These are phyloP conservation scores for Cryptococcus wingfieldii DNA, from an alignment of 1,284 basidiomycete species.

Conservation along the genomic window DNA sequence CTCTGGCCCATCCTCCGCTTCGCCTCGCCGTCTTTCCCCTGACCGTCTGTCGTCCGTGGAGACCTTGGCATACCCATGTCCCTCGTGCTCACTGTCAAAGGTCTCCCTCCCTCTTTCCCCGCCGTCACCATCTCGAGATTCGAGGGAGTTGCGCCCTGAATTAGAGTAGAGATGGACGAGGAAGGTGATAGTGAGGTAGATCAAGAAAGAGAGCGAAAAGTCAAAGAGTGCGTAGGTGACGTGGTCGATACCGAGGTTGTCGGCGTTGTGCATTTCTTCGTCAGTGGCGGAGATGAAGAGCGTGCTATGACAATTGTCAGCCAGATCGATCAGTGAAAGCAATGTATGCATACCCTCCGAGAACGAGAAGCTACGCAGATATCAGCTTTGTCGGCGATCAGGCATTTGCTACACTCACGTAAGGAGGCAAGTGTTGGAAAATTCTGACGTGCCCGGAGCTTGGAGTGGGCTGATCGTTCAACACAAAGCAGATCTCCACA, in stretches of 20 bases:
- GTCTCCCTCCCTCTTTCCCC: neutral
- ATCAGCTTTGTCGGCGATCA: neutral
- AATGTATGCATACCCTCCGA: neutral
- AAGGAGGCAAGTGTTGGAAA: conserved; percentile 80
- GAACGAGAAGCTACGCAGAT: neutral
- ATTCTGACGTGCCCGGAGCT: conserved; percentile 51
- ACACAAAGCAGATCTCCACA: conserved; percentile 77
- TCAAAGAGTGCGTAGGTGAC: conserved; percentile 75
- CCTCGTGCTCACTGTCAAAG: conserved; percentile 6
- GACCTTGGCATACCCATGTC: conserved; percentile 34
- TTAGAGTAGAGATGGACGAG: conserved; percentile 59
- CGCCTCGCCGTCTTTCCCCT: no score
- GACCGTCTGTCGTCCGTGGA: conserved; percentile 1
- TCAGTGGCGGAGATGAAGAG: conserved; percentile 89
- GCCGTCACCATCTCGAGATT: neutral
- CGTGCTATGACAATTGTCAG: conserved; percentile 61
- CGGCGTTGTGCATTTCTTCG: conserved; percentile 70
- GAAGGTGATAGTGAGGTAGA: conserved; percentile 66
- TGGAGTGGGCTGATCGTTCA: conserved; percentile 47
- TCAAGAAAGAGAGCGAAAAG: conserved; percentile 70
- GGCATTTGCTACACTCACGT: conserved; percentile 53
- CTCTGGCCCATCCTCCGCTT: conserved; percentile 32
- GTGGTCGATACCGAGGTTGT: conserved; percentile 70
- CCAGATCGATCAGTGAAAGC: conserved; percentile 46
- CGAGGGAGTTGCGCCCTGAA: conserved; percentile 59